Evolutionary conservation across 2,329 filamentous ascomycete genomes (phyloP), one percentile per base, ranked within the genome.

Genomic region (Colletotrichum godetiae): DNA sequence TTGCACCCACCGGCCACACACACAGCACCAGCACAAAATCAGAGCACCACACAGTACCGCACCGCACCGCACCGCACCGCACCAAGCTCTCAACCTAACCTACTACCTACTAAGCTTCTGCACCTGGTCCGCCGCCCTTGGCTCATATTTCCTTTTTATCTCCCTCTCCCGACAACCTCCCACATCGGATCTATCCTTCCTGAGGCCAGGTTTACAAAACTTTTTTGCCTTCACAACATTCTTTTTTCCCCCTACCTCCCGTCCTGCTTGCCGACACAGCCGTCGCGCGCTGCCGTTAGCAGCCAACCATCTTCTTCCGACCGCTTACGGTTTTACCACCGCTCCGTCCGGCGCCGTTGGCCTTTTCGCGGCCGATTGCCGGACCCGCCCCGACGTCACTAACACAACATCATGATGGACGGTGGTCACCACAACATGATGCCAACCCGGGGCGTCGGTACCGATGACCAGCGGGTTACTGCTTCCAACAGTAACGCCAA

Each of bases 331-430:
- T 42, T 19, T 19, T 66, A 13, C 67, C 35, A 13, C 67, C 55
- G 62, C 64, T 35, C 56, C 64, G 63, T 69, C 66, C 70, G 64
- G 63, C 59, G 46, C 69, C 49, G 59, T 67, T 73, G 58, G 69
- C 64, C 64, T 35, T 37, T 57, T 37, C 66, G 27, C 60, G 59
- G 69, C 64, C 60, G 62, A 63, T 66, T 60, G 69, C 73, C 69
- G 73, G 73, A 65, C 73, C 73, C 73, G 73, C 73, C 53, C 68
- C 68, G 72, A 57, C 42, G 29, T 73, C 60, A 70, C 71, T 57
- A 52, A 24, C 29, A 57, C 10, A 31, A 37, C 15, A 22, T 49
- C 22, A 31, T 59, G 35, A 57, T 65, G 62, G 62, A 57, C 49
- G 62, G 62, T 31, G 52, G 62, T 15, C 52, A 53, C 33, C 35